phyloP scores from a whole-genome alignment of 495 filamentous ascomycete species.

The Parathielavia appendiculata region DNA sequence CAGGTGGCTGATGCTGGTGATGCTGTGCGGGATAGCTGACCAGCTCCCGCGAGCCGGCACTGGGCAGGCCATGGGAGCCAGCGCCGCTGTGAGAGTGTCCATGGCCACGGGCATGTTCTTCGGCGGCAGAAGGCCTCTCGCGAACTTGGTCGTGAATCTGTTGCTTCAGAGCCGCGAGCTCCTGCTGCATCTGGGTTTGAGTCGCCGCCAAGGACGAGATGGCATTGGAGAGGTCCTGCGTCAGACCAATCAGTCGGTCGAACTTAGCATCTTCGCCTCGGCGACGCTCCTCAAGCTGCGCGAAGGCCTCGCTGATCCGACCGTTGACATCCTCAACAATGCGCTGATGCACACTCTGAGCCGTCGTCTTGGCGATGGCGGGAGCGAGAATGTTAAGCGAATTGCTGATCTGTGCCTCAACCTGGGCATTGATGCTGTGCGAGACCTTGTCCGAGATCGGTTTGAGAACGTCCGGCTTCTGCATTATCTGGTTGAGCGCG shows the following conservation, averaged over 20 bases:
- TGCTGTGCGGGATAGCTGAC: conserved; percentile 26
- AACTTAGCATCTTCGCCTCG: conserved; percentile 71
- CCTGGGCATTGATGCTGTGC: conserved; percentile 55
- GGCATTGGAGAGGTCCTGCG: conserved; percentile 65
- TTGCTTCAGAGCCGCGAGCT: conserved; percentile 25
- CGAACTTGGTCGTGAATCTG: conserved; percentile 24
- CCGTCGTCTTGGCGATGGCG: conserved; percentile 51
- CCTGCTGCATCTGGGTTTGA: conserved; percentile 42
- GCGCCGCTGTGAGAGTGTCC: conserved; percentile 20
- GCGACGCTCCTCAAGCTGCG: conserved; percentile 62
- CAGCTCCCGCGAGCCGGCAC: conserved; percentile 18
- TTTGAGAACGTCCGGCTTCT: conserved; percentile 63
- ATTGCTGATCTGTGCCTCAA: conserved; percentile 64
- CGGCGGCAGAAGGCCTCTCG: conserved; percentile 13
- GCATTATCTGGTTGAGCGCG: conserved; percentile 51
- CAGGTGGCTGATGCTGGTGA: conserved; percentile 20
- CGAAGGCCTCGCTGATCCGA: conserved; percentile 33
- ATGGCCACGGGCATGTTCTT: conserved; percentile 14
- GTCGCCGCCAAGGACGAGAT: conserved; percentile 64
- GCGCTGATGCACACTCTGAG: conserved; percentile 56
- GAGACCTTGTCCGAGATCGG: conserved; percentile 65
- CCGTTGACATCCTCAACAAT: conserved; percentile 28
- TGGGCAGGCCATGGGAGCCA: conserved; percentile 22
- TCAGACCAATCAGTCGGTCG: conserved; percentile 69
- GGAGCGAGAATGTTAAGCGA: conserved; percentile 61